Conservation (phyloP, 371 early-diverging fungal genomes). For the Mucor racemosus region DNA sequence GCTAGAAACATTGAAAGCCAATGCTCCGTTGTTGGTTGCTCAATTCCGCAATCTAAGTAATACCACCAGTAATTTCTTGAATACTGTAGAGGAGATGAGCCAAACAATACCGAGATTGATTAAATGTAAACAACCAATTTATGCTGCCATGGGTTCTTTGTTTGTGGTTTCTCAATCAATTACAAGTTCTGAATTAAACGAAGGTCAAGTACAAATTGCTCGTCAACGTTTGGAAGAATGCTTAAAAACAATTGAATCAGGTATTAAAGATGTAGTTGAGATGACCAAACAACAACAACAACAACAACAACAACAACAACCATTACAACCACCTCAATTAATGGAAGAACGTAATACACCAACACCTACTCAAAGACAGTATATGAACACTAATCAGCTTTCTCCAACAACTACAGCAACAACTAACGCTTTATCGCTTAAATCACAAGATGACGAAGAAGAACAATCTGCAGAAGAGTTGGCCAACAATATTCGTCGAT, state of each 20-base stretch:
- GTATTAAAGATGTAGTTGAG: constrained; percentile 18
- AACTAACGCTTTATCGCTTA: background rate
- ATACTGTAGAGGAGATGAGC: constrained; percentile 42
- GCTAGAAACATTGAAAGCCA: constrained; percentile 43
- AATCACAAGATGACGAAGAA: constrained; percentile 15
- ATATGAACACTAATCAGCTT: background rate
- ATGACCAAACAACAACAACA: constrained; percentile 1
- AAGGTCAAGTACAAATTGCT: constrained; percentile 17
- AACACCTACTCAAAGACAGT: constrained; percentile 15
- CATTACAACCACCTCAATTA: background rate
- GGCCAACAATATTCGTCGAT: constrained; percentile 1
- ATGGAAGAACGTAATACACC: constrained; percentile 9
- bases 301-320: constrained; percentile 7
- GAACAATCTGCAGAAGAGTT: constrained; percentile 6
- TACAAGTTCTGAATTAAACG: constrained; percentile 47
- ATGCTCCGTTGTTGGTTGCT: constrained; percentile 62
- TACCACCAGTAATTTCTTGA: constrained; percentile 47
- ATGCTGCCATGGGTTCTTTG: constrained; percentile 71
- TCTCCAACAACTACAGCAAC: background rate
- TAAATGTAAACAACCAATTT: constrained; percentile 67
- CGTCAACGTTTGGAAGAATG: constrained; percentile 29
- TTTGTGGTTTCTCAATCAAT: constrained; percentile 71
- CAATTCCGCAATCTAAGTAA: constrained; percentile 60
- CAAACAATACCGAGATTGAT: constrained; percentile 35
- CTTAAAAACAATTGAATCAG: constrained; percentile 15